Base-by-base conservation (phyloP, 345 rosid species). In the Diplotaxis tenuifolia region DNA sequence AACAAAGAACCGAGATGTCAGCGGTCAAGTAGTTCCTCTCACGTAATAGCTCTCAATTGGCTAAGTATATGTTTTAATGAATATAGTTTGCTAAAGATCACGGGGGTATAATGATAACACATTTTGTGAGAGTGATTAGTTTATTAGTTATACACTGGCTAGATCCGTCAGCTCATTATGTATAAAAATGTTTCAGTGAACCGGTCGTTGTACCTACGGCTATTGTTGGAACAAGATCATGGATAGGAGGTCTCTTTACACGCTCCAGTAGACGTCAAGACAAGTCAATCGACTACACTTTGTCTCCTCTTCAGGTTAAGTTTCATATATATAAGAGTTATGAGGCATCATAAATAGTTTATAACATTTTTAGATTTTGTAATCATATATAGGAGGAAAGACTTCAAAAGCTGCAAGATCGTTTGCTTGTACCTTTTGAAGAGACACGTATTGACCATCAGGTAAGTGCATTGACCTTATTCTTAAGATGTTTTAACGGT, bases 221-320 rank as follows among this genome's bases (percentile, higher is more conserved):
- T 86, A 89, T 89, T 96, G 91, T 87, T 90, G 98, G 99, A 82
- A 82, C 98, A 75, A 82, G 91, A 80, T 68, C 96, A 73, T 90
- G 97, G 99, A 75, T 95, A 61, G 97, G 92, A 84, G 96, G 92
- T 71, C 84, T 95, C 40, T 85, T 95, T 70, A 85, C 75, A 79
- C 96, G 96, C 65, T 56, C 79, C 38, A 63, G 75, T 62, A 89
- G 72, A 86, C 92, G 89, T 23, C 67, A 61, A 21, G 95, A 87
- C 19, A 88, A 75, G 82, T 70, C 73, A 70, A 49, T 75, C 18
- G 91, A 87, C 75, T 80, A 67, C 66, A 74, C 81, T 70, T 79
- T 88, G 83, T 83, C 83, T 78, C 89, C 91, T 77, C 79, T 83
- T 79, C 89, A 85, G 93, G 99, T 95, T 81, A 79, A 61, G 55